Percentiles rank a stretch among this genome's conserved stretches.
Conservation (phyloP, 441 rosid species). For the Croton laevigatus region DNA sequence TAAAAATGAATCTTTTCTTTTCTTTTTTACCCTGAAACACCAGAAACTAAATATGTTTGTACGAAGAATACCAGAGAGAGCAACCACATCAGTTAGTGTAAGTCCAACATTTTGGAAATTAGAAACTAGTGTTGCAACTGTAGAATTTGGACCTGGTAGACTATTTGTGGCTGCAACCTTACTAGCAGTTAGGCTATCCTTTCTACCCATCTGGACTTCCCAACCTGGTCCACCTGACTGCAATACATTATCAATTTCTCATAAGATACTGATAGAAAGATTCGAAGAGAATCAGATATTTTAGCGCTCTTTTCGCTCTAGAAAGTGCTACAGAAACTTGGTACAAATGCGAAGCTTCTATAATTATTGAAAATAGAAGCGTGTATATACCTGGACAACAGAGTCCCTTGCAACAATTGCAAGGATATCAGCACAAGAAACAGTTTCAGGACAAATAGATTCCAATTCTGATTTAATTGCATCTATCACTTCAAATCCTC, state of each 20-base stretch:
- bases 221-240: constrained; percentile 89
- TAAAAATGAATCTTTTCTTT: neutral
- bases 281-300: too few species aligned
- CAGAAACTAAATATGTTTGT: too few species aligned
- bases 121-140: constrained; percentile 48
- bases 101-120: constrained; percentile 75
- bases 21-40: too few species aligned
- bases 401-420: constrained; percentile 76
- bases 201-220: constrained; percentile 80
- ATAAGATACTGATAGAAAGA: neutral
- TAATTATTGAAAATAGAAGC: too few species aligned
- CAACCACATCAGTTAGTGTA: constrained; percentile 59
- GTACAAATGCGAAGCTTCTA: too few species aligned
- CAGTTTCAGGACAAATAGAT: constrained; percentile 61
- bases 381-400: constrained; percentile 52
- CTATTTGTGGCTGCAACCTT: constrained; percentile 54
- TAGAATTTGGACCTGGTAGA: constrained; percentile 76
- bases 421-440: constrained; percentile 82
- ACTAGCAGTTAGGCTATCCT: constrained; percentile 61
- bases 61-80: constrained; percentile 80
- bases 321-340: too few species aligned
- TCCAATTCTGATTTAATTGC: constrained; percentile 64
- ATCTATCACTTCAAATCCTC: constrained; percentile 84
- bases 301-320: too few species aligned
- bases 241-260: constrained; percentile 1